phyloP scores from a whole-genome alignment of 1,284 basidiomycete species.

The Rhodofomes roseus region DNA sequence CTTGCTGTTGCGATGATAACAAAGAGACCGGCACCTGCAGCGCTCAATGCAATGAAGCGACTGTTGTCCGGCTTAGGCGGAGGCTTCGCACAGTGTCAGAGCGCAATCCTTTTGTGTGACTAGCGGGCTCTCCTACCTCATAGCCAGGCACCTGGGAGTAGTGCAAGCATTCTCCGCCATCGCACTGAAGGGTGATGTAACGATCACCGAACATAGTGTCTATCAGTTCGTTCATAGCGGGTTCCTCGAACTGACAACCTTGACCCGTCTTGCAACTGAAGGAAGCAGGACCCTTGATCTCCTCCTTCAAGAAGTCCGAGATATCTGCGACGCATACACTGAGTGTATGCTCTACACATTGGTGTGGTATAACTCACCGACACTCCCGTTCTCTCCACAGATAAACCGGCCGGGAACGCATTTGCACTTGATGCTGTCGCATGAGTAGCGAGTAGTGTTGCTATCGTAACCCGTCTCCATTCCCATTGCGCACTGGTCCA shows the following conservation, averaged over 20 bases:
- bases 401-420: slow-evolving; percentile 93
- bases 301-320: slow-evolving; percentile 85
- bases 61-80: slow-evolving; percentile 82
- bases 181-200: slow-evolving; percentile 85
- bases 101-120: no score
- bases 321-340: slow-evolving; percentile 62
- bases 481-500: slow-evolving; percentile 64
- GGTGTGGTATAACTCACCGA: slow-evolving; percentile 55
- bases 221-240: slow-evolving; percentile 95
- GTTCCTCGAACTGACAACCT: slow-evolving; percentile 89
- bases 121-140: slow-evolving; percentile 44
- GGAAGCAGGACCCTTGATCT: slow-evolving; percentile 87
- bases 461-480: slow-evolving; percentile 52
- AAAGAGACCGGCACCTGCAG: slow-evolving; percentile 70
- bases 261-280: slow-evolving; percentile 80
- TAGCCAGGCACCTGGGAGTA: slow-evolving; percentile 94
- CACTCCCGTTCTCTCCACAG: slow-evolving; percentile 93
- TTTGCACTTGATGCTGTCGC: slow-evolving; percentile 82
- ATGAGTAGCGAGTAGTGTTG: slow-evolving; percentile 76
- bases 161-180: slow-evolving; percentile 92
- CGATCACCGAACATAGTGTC: slow-evolving; percentile 90
- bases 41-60: slow-evolving; percentile 80
- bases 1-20: slow-evolving; percentile 57
- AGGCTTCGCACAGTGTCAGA: no score
- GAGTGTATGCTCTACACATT: background rate